A percentile compares a stretch with the other conserved stretches of the same genome.
These are phyloP conservation scores for Xylaria palmicola DNA, from an alignment of 495 filamentous ascomycete genomes.

Conservation along the genomic window DNA sequence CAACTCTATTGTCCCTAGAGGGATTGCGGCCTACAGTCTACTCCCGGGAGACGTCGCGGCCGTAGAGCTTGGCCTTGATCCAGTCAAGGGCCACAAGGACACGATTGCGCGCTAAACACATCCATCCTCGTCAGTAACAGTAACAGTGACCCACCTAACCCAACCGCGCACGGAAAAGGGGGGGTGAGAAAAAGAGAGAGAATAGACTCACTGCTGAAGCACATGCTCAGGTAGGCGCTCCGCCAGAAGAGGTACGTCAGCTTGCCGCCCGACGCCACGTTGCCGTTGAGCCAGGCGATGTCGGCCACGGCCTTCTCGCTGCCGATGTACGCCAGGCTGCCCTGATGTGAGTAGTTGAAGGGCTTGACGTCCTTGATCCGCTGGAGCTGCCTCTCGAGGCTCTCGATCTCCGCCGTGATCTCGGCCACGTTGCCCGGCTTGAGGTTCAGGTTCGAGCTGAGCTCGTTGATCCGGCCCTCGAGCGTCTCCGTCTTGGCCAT, in stretches of 20 bases:
- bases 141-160: too few relatives aligned
- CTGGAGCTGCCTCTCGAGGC: constrained; percentile 78
- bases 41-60: constrained; percentile 92
- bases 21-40: constrained; percentile 42
- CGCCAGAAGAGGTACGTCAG: constrained; percentile 93
- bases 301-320: constrained; percentile 97
- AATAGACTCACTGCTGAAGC: constrained; percentile 84
- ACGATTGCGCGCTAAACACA: constrained; percentile 72
- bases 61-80: constrained; percentile 93
- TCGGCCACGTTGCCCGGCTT: constrained; percentile 58
- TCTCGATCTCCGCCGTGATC: constrained; percentile 74
- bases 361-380: constrained; percentile 91
- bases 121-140: constrained; percentile 23
- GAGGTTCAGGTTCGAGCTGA: constrained; percentile 51
- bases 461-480: constrained; percentile 67
- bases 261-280: constrained; percentile 81
- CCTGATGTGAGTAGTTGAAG: constrained; percentile 98
- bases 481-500: constrained; percentile 88
- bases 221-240: constrained; percentile 98
- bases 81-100: constrained; percentile 91
- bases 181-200: too few relatives aligned
- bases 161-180: too few relatives aligned
- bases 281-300: constrained; percentile 96
- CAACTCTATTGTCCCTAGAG: background rate
- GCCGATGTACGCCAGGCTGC: constrained; percentile 94